Evolutionary conservation across 352 stramenopile genomes (phyloP).

Genomic region (Globisporangium uncinulatum): DNA sequence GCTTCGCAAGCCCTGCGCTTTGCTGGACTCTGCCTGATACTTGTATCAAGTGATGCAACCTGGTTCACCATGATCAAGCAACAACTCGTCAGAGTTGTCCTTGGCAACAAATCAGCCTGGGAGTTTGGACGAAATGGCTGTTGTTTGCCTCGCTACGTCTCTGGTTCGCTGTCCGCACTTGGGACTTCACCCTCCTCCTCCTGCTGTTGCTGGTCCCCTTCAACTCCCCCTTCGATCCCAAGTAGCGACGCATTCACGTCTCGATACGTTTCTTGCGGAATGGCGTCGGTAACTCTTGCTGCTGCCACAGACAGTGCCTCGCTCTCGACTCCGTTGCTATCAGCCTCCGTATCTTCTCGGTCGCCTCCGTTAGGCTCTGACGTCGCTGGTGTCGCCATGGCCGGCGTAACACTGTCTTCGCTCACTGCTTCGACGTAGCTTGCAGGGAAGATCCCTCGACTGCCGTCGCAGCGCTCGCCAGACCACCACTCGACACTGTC

Average conservation of each 20-base stretch:
- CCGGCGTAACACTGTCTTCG: not conserved
- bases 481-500: constrained; percentile 51
- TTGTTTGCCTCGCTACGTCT: no score
- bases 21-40: no score
- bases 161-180: not conserved
- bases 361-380: no score
- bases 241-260: constrained; percentile 9
- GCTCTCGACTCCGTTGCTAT: no score
- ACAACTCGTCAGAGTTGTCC: no score
- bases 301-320: no score
- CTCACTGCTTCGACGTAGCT: constrained; percentile 30
- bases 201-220: no score
- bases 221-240: not conserved
- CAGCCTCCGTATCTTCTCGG: not conserved
- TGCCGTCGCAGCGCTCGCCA: constrained; percentile 56
- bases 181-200: not conserved
- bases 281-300: not conserved
- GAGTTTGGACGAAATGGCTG: no score
- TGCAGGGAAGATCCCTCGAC: constrained; percentile 49
- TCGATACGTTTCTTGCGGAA: constrained; percentile 1
- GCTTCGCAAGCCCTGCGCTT: no score
- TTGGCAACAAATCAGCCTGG: no score
- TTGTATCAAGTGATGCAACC: no score
- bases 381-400: not conserved
- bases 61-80: no score